phyloP scores from a whole-genome alignment of 495 filamentous ascomycete genomes.

The Aspergillus funiculosus region DNA sequence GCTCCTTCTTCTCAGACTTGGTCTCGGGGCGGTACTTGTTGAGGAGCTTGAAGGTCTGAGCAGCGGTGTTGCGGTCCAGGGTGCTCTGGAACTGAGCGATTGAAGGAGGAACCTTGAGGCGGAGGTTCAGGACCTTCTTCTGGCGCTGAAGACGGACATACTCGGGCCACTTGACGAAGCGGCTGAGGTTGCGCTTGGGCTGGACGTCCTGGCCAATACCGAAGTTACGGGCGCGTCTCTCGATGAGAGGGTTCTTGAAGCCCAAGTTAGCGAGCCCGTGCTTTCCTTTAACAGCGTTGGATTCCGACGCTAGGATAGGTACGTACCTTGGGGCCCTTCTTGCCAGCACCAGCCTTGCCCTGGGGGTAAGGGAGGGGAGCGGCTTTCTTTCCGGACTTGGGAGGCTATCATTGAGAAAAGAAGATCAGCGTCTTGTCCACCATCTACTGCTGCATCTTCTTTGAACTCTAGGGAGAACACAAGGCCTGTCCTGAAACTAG shows the following conservation, averaged over 20 bases:
- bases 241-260: slow-evolving; percentile 94
- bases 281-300: slow-evolving; percentile 29
- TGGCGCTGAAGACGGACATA: slow-evolving; percentile 99
- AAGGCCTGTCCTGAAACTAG: slow-evolving; percentile 46
- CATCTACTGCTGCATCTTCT: slow-evolving; percentile 69
- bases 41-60: slow-evolving; percentile 95
- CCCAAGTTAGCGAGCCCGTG: slow-evolving; percentile 20
- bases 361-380: slow-evolving; percentile 95
- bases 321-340: slow-evolving; percentile 95
- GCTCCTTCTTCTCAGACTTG: slow-evolving; percentile 99
- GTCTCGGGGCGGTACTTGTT: slow-evolving; percentile 99
- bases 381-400: slow-evolving; percentile 91
- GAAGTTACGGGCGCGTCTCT: slow-evolving; percentile 96
- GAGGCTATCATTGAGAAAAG: slow-evolving; percentile 99
- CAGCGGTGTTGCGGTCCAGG: slow-evolving; percentile 97
- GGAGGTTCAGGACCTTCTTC: slow-evolving; percentile 98
- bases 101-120: slow-evolving; percentile 95
- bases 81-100: slow-evolving; percentile 96
- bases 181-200: slow-evolving; percentile 91
- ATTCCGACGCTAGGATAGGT: slow-evolving; percentile 13
- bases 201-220: slow-evolving; percentile 99
- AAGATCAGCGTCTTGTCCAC: slow-evolving; percentile 91
- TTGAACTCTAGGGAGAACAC: slow-evolving; percentile 86
- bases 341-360: slow-evolving; percentile 76
- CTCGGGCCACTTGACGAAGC: slow-evolving; percentile 99